Evolutionary conservation across 2,329 filamentous ascomycete species (phyloP).

Genomic region (Endothia cerciana): DNA sequence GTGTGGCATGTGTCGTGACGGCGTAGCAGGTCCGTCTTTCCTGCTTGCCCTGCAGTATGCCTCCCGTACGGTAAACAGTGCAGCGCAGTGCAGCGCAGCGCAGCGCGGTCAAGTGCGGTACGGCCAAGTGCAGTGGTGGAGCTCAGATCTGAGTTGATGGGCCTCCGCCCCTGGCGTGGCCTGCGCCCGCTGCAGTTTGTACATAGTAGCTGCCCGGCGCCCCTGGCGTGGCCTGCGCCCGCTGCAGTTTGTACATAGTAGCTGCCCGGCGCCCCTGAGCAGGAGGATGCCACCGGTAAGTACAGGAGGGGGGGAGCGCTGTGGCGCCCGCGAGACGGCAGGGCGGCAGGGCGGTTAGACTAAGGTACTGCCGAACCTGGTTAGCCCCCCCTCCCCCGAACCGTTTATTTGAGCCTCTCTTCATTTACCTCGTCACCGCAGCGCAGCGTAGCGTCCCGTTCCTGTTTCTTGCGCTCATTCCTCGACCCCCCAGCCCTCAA

Average conservation of each 20-base stretch:
- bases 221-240: neutral
- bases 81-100: neutral
- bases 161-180: neutral
- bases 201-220: neutral
- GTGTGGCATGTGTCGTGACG: neutral
- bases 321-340: no score
- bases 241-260: neutral
- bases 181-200: neutral
- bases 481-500: constrained; percentile 10
- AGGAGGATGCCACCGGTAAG: neutral
- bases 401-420: constrained; percentile 14
- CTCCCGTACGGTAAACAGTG: neutral
- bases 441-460: no score
- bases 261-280: neutral
- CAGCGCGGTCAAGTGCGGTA: no score
- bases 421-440: no score
- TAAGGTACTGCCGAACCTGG: neutral
- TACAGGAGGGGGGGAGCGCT: no score
- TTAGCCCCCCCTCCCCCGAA: neutral
- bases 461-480: constrained; percentile 14
- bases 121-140: neutral
- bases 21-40: neutral
- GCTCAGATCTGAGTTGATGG: no score
- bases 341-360: constrained; percentile 1
- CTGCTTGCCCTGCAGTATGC: neutral